Conservation (phyloP, 805 yeast genomes). For the Metschnikowia matae region DNA sequence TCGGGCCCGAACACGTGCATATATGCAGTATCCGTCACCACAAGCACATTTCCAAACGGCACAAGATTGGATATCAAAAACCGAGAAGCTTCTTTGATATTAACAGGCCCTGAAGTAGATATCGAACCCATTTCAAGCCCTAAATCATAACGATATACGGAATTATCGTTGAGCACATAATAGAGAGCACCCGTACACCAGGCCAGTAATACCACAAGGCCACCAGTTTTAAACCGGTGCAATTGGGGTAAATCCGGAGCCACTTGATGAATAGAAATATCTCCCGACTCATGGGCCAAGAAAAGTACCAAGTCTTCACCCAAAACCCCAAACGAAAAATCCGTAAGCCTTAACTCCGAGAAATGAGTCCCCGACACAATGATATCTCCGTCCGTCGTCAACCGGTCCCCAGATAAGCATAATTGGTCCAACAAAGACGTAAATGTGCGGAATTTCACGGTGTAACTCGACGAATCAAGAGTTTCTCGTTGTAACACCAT, state of each 20-base stretch:
- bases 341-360: slow-evolving; percentile 22
- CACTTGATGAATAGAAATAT: slow-evolving; percentile 16
- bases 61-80: slow-evolving; percentile 14
- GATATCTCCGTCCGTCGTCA: slow-evolving; percentile 20
- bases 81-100: slow-evolving; percentile 9
- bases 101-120: neutral
- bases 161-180: slow-evolving; percentile 17
- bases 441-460: slow-evolving; percentile 25
- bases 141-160: slow-evolving; percentile 12
- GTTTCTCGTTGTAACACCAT: slow-evolving; percentile 27
- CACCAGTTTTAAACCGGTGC: slow-evolving; percentile 3
- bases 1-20: slow-evolving; percentile 2
- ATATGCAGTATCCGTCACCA: slow-evolving; percentile 11
- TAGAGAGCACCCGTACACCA: slow-evolving; percentile 7
- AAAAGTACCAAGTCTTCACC: slow-evolving; percentile 7
- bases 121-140: neutral
- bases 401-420: slow-evolving; percentile 14
- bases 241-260: slow-evolving; percentile 7
- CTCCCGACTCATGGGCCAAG: slow-evolving; percentile 17
- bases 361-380: slow-evolving; percentile 20
- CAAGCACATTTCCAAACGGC: neutral
- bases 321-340: slow-evolving; percentile 24
- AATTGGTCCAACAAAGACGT: slow-evolving; percentile 23
- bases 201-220: slow-evolving; percentile 19
- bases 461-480: slow-evolving; percentile 22